Conservation (phyloP, 2,329 filamentous ascomycete genomes). For the Hypoxylon rubiginosum region DNA sequence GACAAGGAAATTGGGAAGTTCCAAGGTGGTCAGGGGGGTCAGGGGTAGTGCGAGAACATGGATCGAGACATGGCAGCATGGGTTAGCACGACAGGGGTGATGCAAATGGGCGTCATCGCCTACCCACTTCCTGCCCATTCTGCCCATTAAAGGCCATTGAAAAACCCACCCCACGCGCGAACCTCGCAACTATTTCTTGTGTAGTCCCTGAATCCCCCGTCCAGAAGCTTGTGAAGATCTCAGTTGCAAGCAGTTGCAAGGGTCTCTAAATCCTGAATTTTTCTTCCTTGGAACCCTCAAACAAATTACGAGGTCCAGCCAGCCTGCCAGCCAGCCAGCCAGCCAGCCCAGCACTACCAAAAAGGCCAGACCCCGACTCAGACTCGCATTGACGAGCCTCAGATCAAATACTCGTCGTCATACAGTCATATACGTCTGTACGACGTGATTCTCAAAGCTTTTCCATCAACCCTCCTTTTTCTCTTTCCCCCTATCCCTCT, state of each 20-base stretch:
- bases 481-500: not conserved
- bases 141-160: not conserved
- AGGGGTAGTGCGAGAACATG: constrained; percentile 9
- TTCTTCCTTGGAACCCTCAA: constrained; percentile 31
- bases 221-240: constrained; percentile 37
- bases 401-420: constrained; percentile 12
- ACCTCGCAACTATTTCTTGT: constrained; percentile 13
- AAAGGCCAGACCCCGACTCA: not conserved
- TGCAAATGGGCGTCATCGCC: constrained; percentile 44
- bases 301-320: constrained; percentile 18
- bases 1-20: constrained; percentile 38
- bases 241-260: constrained; percentile 14
- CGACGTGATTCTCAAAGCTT: not conserved
- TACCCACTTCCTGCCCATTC: constrained; percentile 7
- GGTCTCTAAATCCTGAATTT: constrained; percentile 37
- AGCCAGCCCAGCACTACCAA: not conserved
- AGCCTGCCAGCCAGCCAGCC: no score
- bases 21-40: constrained; percentile 24
- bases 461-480: constrained; percentile 9
- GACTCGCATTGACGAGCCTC: constrained; percentile 17
- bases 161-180: not conserved
- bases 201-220: not conserved
- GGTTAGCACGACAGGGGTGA: constrained; percentile 30
- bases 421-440: constrained; percentile 3
- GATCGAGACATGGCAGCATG: constrained; percentile 2